Evolutionary conservation across 345 rosid species (phyloP), one percentile per base, ranked within the genome.

Genomic region (Microthlaspi erraticum): DNA sequence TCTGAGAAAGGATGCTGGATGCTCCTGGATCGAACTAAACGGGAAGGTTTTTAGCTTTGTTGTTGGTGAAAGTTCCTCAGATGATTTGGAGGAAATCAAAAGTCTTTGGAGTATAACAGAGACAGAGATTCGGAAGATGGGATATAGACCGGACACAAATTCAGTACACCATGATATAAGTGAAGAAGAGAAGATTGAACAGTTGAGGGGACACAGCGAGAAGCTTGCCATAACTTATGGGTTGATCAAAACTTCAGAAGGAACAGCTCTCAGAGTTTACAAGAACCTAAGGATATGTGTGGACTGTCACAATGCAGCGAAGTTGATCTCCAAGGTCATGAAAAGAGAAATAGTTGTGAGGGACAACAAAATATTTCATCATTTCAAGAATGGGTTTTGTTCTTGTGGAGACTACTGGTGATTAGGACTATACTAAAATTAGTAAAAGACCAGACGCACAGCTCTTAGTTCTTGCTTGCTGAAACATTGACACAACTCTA

Each of bases 361-460:
- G 75, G 93, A 84, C 73, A 86, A 80, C 42, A 87, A 87, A 67
- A 78, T 88, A 19, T 85, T 85, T 68, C 93, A 89, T 82, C 93
- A 83, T 70, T 85, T 89, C 50, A 87, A 66, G 71, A 66, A 79
- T 66, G 89, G 91, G 20, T 10, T 71, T 23, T 87, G 93, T 75
- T 72, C 78, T 68, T 75, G 80, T 44, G 69, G 72, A 12, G 77
- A 65, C 46, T 70, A 69, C 33, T 76, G 81, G 74, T 70, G 66
- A 58, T 1, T 49, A 3, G 6, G 58, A 50, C 20, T 14, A 12
- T 14, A 26, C 26, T 48, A 33, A 60, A 38, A 29, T 29, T 8
- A 49, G 70, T 52, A 17, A 51, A 2, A 51, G 34, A 39, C 17
- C 4, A 18, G 34, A 64, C 38, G 33, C 46, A 38, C 20, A 33